Evolutionary conservation across 2,329 filamentous ascomycete species (phyloP).

Genomic region (Ceratocystis papillata): DNA sequence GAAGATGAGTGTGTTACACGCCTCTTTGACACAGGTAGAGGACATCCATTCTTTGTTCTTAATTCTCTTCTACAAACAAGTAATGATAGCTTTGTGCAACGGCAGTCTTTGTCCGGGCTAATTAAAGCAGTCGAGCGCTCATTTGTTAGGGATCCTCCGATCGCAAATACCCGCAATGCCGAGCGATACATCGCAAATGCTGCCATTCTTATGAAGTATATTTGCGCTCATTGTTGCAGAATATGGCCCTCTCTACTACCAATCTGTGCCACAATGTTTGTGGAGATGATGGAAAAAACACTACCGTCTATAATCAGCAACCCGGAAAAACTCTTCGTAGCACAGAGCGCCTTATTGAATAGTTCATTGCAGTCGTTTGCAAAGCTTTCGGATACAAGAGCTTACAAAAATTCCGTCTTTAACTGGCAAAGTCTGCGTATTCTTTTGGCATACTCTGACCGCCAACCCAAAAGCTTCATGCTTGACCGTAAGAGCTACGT

Average conservation of each 20-base stretch:
- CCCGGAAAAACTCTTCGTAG: constrained; percentile 25
- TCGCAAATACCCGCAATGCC: not conserved
- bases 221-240: constrained; percentile 25
- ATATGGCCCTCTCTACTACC: constrained; percentile 30
- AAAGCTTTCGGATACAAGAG: constrained; percentile 29
- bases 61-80: constrained; percentile 18
- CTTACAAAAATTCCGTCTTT: constrained; percentile 34
- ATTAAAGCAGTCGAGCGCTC: constrained; percentile 7
- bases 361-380: constrained; percentile 31
- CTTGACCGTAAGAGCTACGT: constrained; percentile 43
- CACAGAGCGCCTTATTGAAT: constrained; percentile 33
- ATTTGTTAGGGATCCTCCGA: constrained; percentile 15
- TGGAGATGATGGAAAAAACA: constrained; percentile 29
- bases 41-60: constrained; percentile 17
- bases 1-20: constrained; percentile 20
- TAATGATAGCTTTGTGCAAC: constrained; percentile 14
- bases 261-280: constrained; percentile 29
- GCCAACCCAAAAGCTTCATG: constrained; percentile 39
- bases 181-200: constrained; percentile 11
- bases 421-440: constrained; percentile 50
- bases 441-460: constrained; percentile 43
- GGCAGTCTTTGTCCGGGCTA: constrained; percentile 16
- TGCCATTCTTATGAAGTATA: constrained; percentile 16
- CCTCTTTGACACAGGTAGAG: not conserved
- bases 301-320: constrained; percentile 24